Evolutionary conservation across 768 basidiomycete species (phyloP).

Genomic region (Naganishia antarctica): DNA sequence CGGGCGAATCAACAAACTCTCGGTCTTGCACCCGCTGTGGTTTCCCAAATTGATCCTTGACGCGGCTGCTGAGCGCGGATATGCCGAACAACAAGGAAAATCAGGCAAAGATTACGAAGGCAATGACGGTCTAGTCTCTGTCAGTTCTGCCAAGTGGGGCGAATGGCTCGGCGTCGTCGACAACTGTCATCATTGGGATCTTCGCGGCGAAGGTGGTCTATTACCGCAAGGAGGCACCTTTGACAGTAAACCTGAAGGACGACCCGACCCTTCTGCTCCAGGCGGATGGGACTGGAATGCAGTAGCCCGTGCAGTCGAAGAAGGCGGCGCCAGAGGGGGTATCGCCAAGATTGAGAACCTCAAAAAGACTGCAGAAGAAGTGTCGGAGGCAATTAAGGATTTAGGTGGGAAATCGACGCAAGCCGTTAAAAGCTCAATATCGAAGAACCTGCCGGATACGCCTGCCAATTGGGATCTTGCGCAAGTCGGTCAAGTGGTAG

Average conservation of each 20-base stretch:
- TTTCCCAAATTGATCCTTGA: conserved; percentile 91
- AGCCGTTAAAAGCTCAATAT: conserved; percentile 21
- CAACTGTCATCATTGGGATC: conserved; percentile 92
- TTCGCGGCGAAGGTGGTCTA: conserved; percentile 75
- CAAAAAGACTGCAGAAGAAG: conserved; percentile 31
- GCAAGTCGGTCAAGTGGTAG: conserved; percentile 46
- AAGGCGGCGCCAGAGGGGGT: background rate
- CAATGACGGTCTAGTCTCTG: conserved; percentile 84
- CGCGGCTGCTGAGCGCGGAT: conserved; percentile 66
- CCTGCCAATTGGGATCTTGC: conserved; percentile 38
- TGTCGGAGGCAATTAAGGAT: conserved; percentile 15
- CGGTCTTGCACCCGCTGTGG: conserved; percentile 77
- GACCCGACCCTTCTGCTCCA: conserved; percentile 32
- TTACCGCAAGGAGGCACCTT: conserved; percentile 38
- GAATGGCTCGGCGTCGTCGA: conserved; percentile 87
- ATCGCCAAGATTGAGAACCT: conserved; percentile 22
- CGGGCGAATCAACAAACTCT: conserved; percentile 59
- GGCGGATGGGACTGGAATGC: conserved; percentile 41
- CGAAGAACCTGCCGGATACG: conserved; percentile 17
- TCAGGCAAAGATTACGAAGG: conserved; percentile 53
- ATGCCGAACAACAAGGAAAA: conserved; percentile 46
- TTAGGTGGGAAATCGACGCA: conserved; percentile 17
- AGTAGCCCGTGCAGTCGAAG: conserved; percentile 7
- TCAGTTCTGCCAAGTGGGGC: conserved; percentile 84
- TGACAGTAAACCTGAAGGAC: conserved; percentile 29